Conservation (phyloP, 805 yeast genomes). For the Brettanomyces bruxellensis region DNA sequence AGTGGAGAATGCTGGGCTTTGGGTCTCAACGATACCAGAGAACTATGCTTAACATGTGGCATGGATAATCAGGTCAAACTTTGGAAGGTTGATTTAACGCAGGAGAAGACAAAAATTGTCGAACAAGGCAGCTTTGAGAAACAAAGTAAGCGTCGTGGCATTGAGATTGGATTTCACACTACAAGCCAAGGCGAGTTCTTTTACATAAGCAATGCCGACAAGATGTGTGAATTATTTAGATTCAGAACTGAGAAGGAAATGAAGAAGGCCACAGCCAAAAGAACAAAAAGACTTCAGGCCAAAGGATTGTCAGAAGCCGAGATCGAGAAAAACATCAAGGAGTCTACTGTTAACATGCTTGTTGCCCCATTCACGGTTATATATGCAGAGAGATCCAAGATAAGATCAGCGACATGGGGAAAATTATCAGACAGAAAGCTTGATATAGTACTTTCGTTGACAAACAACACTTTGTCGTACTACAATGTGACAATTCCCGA, state of each 20-base stretch:
- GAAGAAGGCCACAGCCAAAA: constrained; percentile 62
- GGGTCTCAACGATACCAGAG: constrained; percentile 31
- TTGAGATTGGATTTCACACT: constrained; percentile 43
- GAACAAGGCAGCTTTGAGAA: constrained; percentile 66
- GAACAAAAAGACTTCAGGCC: constrained; percentile 70
- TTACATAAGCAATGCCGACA: constrained; percentile 70
- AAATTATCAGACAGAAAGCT: constrained; percentile 35
- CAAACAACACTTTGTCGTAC: constrained; percentile 69
- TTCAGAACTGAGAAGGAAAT: constrained; percentile 70
- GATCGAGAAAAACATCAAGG: constrained; percentile 38
- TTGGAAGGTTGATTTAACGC: constrained; percentile 67
- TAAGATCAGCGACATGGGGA: constrained; percentile 64
- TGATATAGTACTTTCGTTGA: constrained; percentile 55
- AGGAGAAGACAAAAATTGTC: constrained; percentile 27
- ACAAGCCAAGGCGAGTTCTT: constrained; percentile 39
- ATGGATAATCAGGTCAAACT: constrained; percentile 74
- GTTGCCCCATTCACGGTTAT: constrained; percentile 63
- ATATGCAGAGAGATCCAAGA: constrained; percentile 50
- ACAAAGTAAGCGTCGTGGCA: constrained; percentile 66
- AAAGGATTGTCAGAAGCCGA: constrained; percentile 60
- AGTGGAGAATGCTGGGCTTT: constrained; percentile 90
- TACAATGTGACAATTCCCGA: constrained; percentile 53
- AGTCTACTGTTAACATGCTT: constrained; percentile 42
- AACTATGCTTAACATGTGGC: constrained; percentile 60
- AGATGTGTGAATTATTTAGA: constrained; percentile 72